A percentile compares a stretch with the other conserved stretches of the same genome.
phyloP scores from a whole-genome alignment of 352 stramenopile genomes.

The Lagenidium giganteum region DNA sequence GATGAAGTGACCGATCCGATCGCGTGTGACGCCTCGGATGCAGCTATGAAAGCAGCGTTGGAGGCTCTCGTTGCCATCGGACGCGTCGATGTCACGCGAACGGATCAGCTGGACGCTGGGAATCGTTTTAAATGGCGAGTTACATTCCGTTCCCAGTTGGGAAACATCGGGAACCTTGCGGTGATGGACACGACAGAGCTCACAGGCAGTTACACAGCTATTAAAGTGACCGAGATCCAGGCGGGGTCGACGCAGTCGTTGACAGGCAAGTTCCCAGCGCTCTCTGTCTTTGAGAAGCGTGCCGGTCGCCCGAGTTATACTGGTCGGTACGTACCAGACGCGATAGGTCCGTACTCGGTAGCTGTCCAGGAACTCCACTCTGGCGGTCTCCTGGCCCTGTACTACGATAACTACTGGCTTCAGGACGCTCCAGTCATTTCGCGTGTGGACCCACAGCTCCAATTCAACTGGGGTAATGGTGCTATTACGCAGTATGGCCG shows the following conservation, averaged over 20 bases:
- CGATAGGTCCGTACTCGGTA: slow-evolving; percentile 79
- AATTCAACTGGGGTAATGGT: slow-evolving; percentile 88
- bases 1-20: slow-evolving; percentile 74
- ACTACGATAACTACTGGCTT: slow-evolving; percentile 97
- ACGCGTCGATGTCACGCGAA: slow-evolving; percentile 86
- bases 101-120: slow-evolving; percentile 51
- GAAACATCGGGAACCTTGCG: slow-evolving; percentile 69
- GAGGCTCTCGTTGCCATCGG: slow-evolving; percentile 85
- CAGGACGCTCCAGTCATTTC: slow-evolving; percentile 86
- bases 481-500: slow-evolving; percentile 90
- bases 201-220: slow-evolving; percentile 47
- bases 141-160: slow-evolving; percentile 89
- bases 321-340: slow-evolving; percentile 78
- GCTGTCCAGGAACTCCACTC: slow-evolving; percentile 88
- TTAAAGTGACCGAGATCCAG: slow-evolving; percentile 63
- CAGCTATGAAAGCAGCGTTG: slow-evolving; percentile 84
- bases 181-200: slow-evolving; percentile 20
- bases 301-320: slow-evolving; percentile 91
- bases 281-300: slow-evolving; percentile 89
- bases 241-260: slow-evolving; percentile 61
- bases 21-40: slow-evolving; percentile 80
- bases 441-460: slow-evolving; percentile 78
- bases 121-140: slow-evolving; percentile 91
- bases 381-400: slow-evolving; percentile 86
- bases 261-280: slow-evolving; percentile 64